Evolutionary conservation across 2,329 filamentous ascomycete genomes (phyloP), one percentile per base, ranked within the genome.

Genomic region (Juglanconis juglandina): DNA sequence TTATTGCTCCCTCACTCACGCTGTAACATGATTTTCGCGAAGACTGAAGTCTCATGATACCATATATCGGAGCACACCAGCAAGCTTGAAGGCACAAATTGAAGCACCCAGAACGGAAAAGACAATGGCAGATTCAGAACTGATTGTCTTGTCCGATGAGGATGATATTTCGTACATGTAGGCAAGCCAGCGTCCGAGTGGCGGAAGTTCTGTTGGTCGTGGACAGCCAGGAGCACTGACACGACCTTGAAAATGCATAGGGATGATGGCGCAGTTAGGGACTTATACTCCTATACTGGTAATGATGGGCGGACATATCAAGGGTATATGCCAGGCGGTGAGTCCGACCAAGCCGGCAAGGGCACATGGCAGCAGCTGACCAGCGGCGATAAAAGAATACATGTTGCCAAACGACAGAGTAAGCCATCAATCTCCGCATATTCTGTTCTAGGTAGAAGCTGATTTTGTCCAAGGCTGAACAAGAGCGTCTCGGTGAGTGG

Each of bases 351-450:
- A 17, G 13, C 41, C n/a, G 44, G 10, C 41, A 49, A 1, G 2
- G 33, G n/a, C 7, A 13, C 17, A 37, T 33, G 32, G 44, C 42
- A 47, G 33, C n/a, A 17, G 44, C 53, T 48, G 30, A 48, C 53
- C 6, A n/a, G 30, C 32, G 3, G 24, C 6, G 17, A 48, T 3
- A 14, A 42, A 13, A 56, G 53, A 56, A 56, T 49, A 49, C 44
- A 48, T 49, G 53, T 46, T 56, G 13, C 53, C 53, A 8, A 56
- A 49, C 7, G 53, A 56, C 7, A 33, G 17, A 39, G 53, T 56
- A 13, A 37, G 53, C 24, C 8, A 14, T 8, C 14, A 17, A 11
- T 14, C 4, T 54, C 10, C 24, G 24, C 24, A 24, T 24, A 24
- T 24, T 24, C 24, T 24, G 14, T 37, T 13, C 9, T 11, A 14